A percentile compares a stretch with the other conserved stretches of the same genome.
Conservation (phyloP, 257 asterid species). For the Mentha longifolia region DNA sequence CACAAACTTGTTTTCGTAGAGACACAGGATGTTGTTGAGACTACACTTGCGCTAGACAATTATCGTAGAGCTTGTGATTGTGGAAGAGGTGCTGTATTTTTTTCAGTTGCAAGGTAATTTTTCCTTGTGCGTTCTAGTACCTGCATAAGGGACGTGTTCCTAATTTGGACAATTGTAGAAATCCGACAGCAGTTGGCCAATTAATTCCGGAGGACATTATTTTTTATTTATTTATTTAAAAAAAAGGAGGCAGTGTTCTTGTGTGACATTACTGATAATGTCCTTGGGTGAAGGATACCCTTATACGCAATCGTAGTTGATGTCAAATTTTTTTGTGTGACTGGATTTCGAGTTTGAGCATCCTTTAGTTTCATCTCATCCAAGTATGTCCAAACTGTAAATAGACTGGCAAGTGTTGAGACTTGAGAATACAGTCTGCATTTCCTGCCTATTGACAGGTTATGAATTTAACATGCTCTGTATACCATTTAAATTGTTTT, state of each 20-base stretch:
- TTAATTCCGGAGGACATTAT: neutral
- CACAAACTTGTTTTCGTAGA: constrained; percentile 97
- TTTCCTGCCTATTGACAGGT: neutral
- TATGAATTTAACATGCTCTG: neutral
- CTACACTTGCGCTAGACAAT: constrained; percentile 95
- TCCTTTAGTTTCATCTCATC: neutral
- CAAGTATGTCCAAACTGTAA: neutral
- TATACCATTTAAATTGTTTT: constrained; percentile 8
- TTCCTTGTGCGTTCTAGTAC: constrained; percentile 18
- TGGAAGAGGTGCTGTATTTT: constrained; percentile 99
- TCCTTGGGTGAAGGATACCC: neutral
- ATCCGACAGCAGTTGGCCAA: neutral
- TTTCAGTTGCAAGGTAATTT: constrained; percentile 96
- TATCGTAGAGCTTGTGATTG: constrained; percentile 98
- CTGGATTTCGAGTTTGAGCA: constrained; percentile 2
- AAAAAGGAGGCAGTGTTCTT: neutral
- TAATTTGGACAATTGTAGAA: neutral
- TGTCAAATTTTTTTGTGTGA: neutral
- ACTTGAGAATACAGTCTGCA: neutral
- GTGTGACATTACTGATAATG: neutral
- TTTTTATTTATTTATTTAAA: too few species aligned
- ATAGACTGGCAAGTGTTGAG: neutral
- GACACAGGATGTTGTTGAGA: constrained; percentile 98
- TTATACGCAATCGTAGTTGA: neutral
- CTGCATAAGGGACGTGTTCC: neutral